Percentiles rank a stretch among this genome's conserved stretches.
Evolutionary conservation across 306 rosid genomes (phyloP).

Genomic region (Begonia loranthoides): DNA sequence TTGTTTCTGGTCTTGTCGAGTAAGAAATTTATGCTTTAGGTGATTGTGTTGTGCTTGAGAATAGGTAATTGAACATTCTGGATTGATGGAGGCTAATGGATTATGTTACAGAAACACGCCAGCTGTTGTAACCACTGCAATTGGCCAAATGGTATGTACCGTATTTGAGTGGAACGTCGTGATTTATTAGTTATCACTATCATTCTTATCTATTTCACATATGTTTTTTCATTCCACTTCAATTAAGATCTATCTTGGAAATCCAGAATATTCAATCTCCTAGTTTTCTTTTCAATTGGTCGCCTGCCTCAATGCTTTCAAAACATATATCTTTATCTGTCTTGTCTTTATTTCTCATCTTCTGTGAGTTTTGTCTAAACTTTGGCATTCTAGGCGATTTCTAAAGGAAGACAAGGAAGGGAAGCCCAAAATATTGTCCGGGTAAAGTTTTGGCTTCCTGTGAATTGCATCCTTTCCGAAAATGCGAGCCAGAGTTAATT

Average conservation of each 20-base stretch:
- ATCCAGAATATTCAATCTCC: background rate
- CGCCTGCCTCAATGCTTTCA: background rate
- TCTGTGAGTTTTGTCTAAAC: too few species aligned
- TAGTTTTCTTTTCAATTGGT: background rate
- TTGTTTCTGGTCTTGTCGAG: too few species aligned
- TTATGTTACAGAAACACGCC: constrained; percentile 33
- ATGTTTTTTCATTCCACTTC: background rate
- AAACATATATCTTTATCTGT: background rate
- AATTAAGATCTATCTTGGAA: too few species aligned
- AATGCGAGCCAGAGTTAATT: constrained; percentile 5
- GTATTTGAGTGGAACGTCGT: background rate
- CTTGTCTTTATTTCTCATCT: constrained; percentile 1
- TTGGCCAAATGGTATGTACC: constrained; percentile 73
- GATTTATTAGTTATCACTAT: background rate
- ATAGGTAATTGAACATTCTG: constrained; percentile 77
- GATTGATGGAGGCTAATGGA: constrained; percentile 53
- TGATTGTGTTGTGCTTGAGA: too few species aligned
- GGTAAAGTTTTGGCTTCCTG: constrained; percentile 26
- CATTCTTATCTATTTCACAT: background rate
- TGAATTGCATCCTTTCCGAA: constrained; percentile 4
- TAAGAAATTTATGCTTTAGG: too few species aligned
- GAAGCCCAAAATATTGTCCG: constrained; percentile 86
- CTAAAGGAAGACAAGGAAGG: constrained; percentile 91
- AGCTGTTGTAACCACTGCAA: constrained; percentile 64
- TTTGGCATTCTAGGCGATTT: constrained; percentile 37